Base-by-base conservation (phyloP, 1,284 basidiomycete species). In the Bjerkandera adusta region DNA sequence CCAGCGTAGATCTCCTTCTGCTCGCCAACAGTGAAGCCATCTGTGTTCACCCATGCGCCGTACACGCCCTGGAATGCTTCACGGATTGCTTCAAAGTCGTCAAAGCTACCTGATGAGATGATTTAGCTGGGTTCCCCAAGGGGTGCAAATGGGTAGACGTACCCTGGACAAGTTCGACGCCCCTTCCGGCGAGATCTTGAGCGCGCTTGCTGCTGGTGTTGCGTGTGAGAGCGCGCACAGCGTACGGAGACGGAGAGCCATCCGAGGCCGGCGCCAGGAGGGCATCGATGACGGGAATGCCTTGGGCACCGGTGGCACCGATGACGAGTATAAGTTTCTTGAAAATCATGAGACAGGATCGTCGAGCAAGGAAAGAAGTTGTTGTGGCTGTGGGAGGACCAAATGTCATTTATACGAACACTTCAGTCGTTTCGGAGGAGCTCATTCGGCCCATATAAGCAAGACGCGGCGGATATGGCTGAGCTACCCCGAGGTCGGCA, bases 231-330 rank as follows among this genome's bases (percentile, higher is more conserved):
- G 71, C 73, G 25, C 74, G 69, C 2, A 79, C 63, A 3, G 62
- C 56, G 55, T 75, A 79, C 0, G 73, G 73, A 12, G 72, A 73
- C 1, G 71, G 66, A 4, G 62, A 54, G 2, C 71, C 72, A 45
- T 72, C 67, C 20, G 57, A 48, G 42, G 50, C 52, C 1, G 65
- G 66, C 8, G 61, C 64, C 26, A 77, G 66, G 7, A 77, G 59
- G 21, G 66, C 67, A 47, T 73, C 64, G 29, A 77, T 65, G 47
- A 76, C 69, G 13, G 69, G 66, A 25, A 71, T 57, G 11, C 76
- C 76, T 51, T 77, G 76, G 1, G 70, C 71, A 35, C 76, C 75
- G 21, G 76, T 78, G 2, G 71, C 76, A 32, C 76, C 75, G 34
- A 77, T 68, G 47, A 77, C 73, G 45, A 75, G 68, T 51, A 79